Conservation (phyloP, 495 filamentous ascomycete species). For the Penicillium parvum region DNA sequence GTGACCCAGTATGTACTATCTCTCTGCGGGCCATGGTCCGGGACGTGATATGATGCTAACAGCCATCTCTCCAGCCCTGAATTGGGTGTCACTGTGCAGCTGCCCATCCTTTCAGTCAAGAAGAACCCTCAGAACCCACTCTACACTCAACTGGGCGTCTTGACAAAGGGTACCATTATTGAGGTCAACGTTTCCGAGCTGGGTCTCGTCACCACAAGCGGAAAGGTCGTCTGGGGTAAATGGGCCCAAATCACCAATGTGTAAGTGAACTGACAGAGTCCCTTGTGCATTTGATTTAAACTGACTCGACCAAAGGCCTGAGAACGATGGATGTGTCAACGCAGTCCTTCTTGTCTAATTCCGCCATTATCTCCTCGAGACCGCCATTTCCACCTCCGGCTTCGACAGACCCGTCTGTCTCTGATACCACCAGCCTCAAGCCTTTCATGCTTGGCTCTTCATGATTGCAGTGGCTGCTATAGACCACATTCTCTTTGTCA, state of each 20-base stretch:
- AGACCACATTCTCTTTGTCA: slow-evolving; percentile 19
- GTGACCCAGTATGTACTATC: slow-evolving; percentile 58
- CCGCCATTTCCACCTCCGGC: slow-evolving; percentile 11
- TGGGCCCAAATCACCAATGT: slow-evolving; percentile 73
- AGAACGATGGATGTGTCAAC: slow-evolving; percentile 27
- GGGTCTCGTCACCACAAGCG: slow-evolving; percentile 85
- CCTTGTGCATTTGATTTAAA: no score
- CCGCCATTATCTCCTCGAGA: background rate
- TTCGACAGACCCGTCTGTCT: slow-evolving; percentile 13
- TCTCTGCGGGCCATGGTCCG: background rate
- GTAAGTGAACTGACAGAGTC: no score
- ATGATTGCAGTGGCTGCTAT: slow-evolving; percentile 19
- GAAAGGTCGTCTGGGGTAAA: slow-evolving; percentile 88
- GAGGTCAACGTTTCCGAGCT: slow-evolving; percentile 96
- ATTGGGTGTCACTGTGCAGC: slow-evolving; percentile 81
- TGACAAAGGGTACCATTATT: slow-evolving; percentile 91
- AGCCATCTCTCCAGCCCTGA: slow-evolving; percentile 49
- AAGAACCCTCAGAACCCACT: slow-evolving; percentile 97
- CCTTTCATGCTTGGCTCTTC: slow-evolving; percentile 20
- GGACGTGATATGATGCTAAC: slow-evolving; percentile 12
- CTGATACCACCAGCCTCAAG: slow-evolving; percentile 25
- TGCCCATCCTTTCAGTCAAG: slow-evolving; percentile 92
- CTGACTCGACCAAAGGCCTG: slow-evolving; percentile 6
- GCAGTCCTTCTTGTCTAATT: slow-evolving; percentile 29
- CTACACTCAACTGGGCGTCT: slow-evolving; percentile 89